Evolutionary conservation across 257 asterid species (phyloP).

Genomic region (Solanum clarkiae): DNA sequence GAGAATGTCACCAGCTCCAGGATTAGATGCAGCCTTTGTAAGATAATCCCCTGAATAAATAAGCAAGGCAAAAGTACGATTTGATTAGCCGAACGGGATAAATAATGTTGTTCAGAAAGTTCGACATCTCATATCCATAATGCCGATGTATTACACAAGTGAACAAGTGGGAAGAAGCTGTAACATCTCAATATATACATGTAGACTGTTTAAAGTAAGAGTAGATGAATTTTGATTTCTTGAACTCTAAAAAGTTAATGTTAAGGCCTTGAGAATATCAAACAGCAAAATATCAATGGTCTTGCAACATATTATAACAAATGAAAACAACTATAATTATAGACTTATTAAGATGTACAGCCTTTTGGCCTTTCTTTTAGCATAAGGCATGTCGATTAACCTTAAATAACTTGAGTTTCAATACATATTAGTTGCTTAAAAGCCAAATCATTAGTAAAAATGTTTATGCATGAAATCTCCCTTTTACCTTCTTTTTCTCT

Average conservation of each 20-base stretch:
- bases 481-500: neutral
- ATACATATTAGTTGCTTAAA: neutral
- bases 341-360: neutral
- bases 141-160: neutral
- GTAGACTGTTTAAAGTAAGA: neutral
- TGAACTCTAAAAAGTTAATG: neutral
- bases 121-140: neutral
- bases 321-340: neutral
- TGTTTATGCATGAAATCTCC: neutral
- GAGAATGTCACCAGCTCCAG: constrained; percentile 93
- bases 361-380: neutral
- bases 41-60: constrained; percentile 58
- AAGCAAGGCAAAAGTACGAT: neutral
- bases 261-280: neutral
- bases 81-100: neutral
- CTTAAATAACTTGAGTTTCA: neutral
- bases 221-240: neutral
- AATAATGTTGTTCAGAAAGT: neutral
- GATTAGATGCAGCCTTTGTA: constrained; percentile 74
- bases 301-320: neutral
- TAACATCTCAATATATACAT: neutral
- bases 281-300: neutral
- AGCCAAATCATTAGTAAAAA: neutral
- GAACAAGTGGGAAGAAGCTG: neutral
- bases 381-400: neutral